Conservation (phyloP, 2,329 filamentous ascomycete genomes). For the Cordyceps cicadae region DNA sequence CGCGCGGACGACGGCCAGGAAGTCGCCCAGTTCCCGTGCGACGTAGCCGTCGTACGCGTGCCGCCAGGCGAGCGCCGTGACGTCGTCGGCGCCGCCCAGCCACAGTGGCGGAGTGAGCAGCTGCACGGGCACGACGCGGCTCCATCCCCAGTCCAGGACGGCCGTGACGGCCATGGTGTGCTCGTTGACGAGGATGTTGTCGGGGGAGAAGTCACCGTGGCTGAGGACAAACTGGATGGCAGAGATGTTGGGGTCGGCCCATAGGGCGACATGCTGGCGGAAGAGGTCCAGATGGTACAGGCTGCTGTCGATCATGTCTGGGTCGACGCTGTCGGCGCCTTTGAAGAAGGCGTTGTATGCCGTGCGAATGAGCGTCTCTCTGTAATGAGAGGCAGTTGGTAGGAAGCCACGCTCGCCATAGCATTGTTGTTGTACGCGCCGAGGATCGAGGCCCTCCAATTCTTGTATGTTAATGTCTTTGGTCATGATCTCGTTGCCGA, state of each 20-base stretch:
- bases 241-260: constrained; percentile 9
- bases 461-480: constrained; percentile 20
- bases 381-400: constrained; percentile 18
- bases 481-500: constrained; percentile 11
- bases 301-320: constrained; percentile 15
- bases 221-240: constrained; percentile 19
- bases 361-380: constrained; percentile 18
- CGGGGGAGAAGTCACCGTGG: constrained; percentile 19
- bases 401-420: constrained; percentile 8
- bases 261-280: constrained; percentile 10
- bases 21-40: not conserved
- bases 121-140: constrained; percentile 15
- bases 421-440: constrained; percentile 13
- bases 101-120: constrained; percentile 15
- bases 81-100: not conserved
- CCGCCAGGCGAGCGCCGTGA: not conserved
- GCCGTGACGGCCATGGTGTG: constrained; percentile 8
- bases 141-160: constrained; percentile 18
- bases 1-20: not conserved
- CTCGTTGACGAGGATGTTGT: constrained; percentile 17
- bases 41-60: constrained; percentile 5
- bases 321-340: constrained; percentile 14
- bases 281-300: constrained; percentile 20
- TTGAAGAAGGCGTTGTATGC: constrained; percentile 20
- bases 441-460: constrained; percentile 18